Percentiles rank a stretch among this genome's conserved stretches.
phyloP scores from a whole-genome alignment of 1,139 yeast species.

The Zygoascus meyerae region DNA sequence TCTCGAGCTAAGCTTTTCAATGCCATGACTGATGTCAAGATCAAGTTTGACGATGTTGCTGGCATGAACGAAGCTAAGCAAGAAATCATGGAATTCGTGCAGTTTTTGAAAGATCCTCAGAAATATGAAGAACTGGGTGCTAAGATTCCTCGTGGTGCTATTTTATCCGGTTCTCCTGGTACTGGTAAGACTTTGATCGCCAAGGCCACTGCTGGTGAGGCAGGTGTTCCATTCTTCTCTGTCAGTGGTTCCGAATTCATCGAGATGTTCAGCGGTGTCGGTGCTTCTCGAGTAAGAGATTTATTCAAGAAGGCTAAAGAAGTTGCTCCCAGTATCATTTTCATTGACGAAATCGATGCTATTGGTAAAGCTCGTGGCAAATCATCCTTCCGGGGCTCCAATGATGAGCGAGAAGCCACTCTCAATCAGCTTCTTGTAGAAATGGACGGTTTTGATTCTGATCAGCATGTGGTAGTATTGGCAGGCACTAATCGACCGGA shows the following conservation, averaged over 20 bases:
- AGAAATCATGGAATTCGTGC: slow-evolving; percentile 96
- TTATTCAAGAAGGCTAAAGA: slow-evolving; percentile 87
- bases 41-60: slow-evolving; percentile 89
- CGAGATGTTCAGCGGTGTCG: slow-evolving; percentile 98
- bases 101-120: slow-evolving; percentile 79
- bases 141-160: slow-evolving; percentile 96
- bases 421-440: slow-evolving; percentile 91
- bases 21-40: slow-evolving; percentile 84
- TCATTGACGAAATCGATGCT: slow-evolving; percentile 97
- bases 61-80: slow-evolving; percentile 98
- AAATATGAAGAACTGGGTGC: slow-evolving; percentile 92
- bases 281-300: slow-evolving; percentile 96
- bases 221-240: slow-evolving; percentile 90
- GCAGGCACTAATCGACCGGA: slow-evolving; percentile 98
- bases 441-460: slow-evolving; percentile 91
- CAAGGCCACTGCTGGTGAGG: slow-evolving; percentile 99
- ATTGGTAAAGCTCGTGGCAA: slow-evolving; percentile 91
- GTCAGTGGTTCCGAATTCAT: slow-evolving; percentile 98
- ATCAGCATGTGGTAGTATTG: slow-evolving; percentile 90
- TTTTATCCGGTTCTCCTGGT: slow-evolving; percentile 98
- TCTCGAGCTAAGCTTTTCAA: slow-evolving; percentile 88
- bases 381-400: slow-evolving; percentile 74
- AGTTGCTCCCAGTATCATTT: slow-evolving; percentile 87
- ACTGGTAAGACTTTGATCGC: slow-evolving; percentile 97
- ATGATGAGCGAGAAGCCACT: slow-evolving; percentile 95